Base-by-base conservation (phyloP, 1,139 yeast genomes). In the Dujonia santamariae region DNA sequence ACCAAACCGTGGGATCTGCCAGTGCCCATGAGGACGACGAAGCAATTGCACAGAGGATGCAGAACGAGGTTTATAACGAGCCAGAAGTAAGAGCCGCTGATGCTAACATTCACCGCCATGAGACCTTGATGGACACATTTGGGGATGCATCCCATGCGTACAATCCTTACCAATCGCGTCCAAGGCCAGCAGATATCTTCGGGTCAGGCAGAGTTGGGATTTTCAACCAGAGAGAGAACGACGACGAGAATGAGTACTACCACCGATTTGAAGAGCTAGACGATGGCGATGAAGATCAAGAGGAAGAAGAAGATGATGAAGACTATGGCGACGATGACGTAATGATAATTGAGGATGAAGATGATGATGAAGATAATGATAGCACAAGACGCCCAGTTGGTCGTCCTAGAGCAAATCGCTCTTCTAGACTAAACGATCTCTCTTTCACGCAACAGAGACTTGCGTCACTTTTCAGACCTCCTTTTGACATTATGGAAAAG, bases 391-490 rank as follows among this genome's bases (percentile, higher is more conserved):
- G 14, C 14, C 28, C 12, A 6, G 37, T 30, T 2, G 27, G 50
- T 12, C 38, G 72, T 36, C 54, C 72, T 47, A 50, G 66, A 40
- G 47, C 54, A 24, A 42, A 51, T 30, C 51, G 67, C 40, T 44
- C 44, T n/a, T 33, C 44, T 9, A 50, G 70, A 33, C 45, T 54
- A 26, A 46, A 40, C 23, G 71, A 62, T 37, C 51, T 78, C 50
- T 73, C 84, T 0, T 67, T 77, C 7, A 80, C 85, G 12, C 94
- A 84, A 50, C 61, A 78, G 40, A 67, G 94, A 37, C 65, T 92
- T 36, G 96, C 96, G 4, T 73, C 73, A 41, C 65, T 92, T 25
- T 92, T 90, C 59, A 69, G 94, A 42, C 98, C 98, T 0, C 98
- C 98, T 0, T 92, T 87, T 61, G 97, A 92, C 49, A 64, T 92